Base-by-base conservation (phyloP, 192 early-diverging fungal species). In the Linnemannia hyalina region DNA sequence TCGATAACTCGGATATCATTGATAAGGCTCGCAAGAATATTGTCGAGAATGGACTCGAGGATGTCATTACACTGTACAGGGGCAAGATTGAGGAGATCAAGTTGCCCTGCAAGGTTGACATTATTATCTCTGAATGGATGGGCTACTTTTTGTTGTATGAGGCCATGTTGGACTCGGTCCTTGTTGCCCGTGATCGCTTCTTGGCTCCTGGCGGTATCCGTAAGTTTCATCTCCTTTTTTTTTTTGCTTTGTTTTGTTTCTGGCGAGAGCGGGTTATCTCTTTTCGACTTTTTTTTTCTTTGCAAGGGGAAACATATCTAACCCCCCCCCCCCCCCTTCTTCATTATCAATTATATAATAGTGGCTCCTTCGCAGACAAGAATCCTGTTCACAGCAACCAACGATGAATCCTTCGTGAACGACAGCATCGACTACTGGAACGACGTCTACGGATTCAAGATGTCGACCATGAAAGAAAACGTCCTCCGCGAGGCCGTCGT, bases 51-150 rank as follows among this genome's bases (percentile, higher is more conserved):
- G 95, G 95, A 26, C 93, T 99, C 54, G 92, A 95, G 68, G 94
- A 95, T 88, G 95, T 95, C 55, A 93, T 99, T 71, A 94, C 95
- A 11, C 92, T 99, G 74, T 91, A 98, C 40, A 94, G 98, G 90
- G 98, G 99, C 74, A 98, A 98, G 90, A 98, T 99, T 92, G 99
- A 99, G 89, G 98, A 99, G 80, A 96, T 99, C 23, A 87, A 88
- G 22, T 90, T 99, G 75, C 98, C 99, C 29, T 97, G 97, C 57
- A 95, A 99, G 87, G 98, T 99, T 44, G 99, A 99, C 88, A 99
- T 99, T 80, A 99, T 99, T 75, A 98, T 99, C 76, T 98, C 97
- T 8, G 99, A 99, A 83, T 99, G 99, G 99, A 99, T 99, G 99
- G 99, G 99, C 35, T 99, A 99, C 91, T 97, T 97, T 84, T 93